A percentile compares a stretch with the other conserved stretches of the same genome.
Evolutionary conservation across 352 stramenopile genomes (phyloP).

Genomic region (Pythium myriotylum): DNA sequence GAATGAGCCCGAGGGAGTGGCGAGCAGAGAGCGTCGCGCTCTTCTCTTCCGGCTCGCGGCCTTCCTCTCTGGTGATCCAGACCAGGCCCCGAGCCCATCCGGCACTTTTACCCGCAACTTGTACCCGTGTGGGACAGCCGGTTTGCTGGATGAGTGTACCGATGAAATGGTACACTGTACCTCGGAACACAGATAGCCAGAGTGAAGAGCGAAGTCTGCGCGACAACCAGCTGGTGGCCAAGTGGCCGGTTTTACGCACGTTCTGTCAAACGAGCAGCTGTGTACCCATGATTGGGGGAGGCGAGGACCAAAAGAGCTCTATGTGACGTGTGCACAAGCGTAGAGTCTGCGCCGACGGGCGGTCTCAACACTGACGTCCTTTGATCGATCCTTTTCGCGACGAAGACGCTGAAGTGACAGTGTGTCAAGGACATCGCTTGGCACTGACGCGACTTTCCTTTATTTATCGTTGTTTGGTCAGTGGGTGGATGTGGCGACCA

Average conservation of each 20-base stretch:
- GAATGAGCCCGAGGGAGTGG: background rate
- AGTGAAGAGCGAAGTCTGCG: slow-evolving; percentile 6
- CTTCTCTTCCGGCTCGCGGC: background rate
- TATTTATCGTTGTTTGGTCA: background rate
- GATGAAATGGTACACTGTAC: background rate
- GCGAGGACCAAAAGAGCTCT: too few species aligned
- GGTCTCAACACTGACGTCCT: too few species aligned
- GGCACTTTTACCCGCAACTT: slow-evolving; percentile 12
- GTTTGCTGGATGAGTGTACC: slow-evolving; percentile 5
- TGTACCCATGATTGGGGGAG: background rate
- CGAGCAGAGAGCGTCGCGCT: background rate
- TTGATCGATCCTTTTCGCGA: too few species aligned
- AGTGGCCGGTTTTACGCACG: background rate
- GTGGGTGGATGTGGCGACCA: background rate
- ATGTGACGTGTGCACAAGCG: background rate
- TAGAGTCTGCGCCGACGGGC: too few species aligned
- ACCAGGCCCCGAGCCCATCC: background rate
- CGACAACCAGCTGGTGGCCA: slow-evolving; percentile 8
- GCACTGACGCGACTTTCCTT: too few species aligned
- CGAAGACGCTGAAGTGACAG: too few species aligned
- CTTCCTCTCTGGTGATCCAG: slow-evolving; percentile 6
- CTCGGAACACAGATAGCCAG: slow-evolving; percentile 8
- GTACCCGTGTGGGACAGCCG: background rate
- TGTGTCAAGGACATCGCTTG: too few species aligned
- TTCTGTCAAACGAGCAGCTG: background rate